These are phyloP conservation scores for Diplodia intermedia DNA, from an alignment of 2,329 filamentous ascomycete genomes.

Conservation along the genomic window DNA sequence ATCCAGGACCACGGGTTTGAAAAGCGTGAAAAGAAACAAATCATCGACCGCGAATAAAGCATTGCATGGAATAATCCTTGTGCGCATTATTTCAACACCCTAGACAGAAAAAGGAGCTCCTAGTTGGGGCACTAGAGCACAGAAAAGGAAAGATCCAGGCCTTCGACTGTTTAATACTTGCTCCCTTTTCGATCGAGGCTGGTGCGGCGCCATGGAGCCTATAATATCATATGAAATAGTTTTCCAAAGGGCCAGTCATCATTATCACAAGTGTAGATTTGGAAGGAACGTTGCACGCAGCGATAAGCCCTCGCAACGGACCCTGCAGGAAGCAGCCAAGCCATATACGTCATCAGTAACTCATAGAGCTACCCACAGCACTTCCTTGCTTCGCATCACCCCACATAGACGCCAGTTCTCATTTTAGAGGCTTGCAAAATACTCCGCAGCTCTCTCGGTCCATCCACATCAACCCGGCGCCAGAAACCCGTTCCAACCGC, in stretches of 20 bases:
- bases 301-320: neutral
- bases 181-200: too few relatives aligned
- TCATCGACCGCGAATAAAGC: too few relatives aligned
- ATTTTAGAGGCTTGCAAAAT: neutral
- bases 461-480: neutral
- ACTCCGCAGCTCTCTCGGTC: neutral
- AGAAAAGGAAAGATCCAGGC: too few relatives aligned
- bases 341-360: conserved; percentile 30
- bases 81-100: too few relatives aligned
- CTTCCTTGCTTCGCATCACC: conserved; percentile 30
- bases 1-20: neutral
- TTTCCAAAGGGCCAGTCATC: neutral
- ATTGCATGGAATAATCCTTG: too few relatives aligned
- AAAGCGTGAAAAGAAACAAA: too few relatives aligned
- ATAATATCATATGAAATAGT: neutral
- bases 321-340: conserved; percentile 28
- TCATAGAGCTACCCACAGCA: conserved; percentile 6
- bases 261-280: neutral
- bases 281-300: neutral
- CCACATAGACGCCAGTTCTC: neutral
- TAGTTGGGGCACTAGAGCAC: too few relatives aligned
- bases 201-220: neutral
- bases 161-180: too few relatives aligned
- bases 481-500: neutral
- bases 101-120: too few relatives aligned